A percentile compares a stretch with the other conserved stretches of the same genome.
These are phyloP conservation scores for Cyclocybe cylindracea DNA, from an alignment of 768 basidiomycete genomes.

Conservation along the genomic window DNA sequence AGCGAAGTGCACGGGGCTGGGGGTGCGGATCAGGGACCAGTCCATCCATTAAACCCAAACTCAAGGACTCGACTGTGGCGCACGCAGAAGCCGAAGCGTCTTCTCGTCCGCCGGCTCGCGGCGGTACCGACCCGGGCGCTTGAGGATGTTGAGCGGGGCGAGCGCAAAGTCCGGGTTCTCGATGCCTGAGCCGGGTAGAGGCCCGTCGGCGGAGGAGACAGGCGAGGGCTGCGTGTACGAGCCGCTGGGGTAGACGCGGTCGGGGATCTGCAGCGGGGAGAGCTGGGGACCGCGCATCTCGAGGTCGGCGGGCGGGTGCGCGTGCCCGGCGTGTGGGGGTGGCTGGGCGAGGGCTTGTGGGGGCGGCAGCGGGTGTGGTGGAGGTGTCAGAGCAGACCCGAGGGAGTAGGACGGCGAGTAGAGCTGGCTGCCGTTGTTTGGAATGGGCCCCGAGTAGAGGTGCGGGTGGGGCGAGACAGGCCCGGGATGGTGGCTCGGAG, in stretches of 20 bases:
- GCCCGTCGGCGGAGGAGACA: not conserved
- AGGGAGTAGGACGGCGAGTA: constrained; percentile 4
- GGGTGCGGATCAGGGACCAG: not conserved
- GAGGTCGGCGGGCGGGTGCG: not conserved
- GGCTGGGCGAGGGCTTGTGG: not conserved
- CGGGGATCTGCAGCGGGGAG: constrained; percentile 12
- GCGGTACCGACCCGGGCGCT: constrained; percentile 55
- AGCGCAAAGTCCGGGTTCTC: constrained; percentile 37
- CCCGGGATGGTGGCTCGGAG: too few relatives aligned
- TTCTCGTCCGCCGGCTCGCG: constrained; percentile 66
- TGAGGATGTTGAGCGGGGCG: constrained; percentile 58
- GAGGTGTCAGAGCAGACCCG: constrained; percentile 3
- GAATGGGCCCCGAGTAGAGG: not conserved
- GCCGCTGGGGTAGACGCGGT: not conserved
- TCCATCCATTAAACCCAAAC: too few relatives aligned
- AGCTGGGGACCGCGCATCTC: not conserved
- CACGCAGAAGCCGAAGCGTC: constrained; percentile 48
- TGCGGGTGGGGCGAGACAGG: too few relatives aligned
- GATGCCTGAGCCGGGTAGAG: constrained; percentile 15
- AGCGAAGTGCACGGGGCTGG: not conserved
- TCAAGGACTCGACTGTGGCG: constrained; percentile 18
- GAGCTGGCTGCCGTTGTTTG: not conserved
- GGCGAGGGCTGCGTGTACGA: not conserved
- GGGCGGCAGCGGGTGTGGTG: constrained; percentile 5
- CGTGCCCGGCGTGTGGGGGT: not conserved